Conservation (phyloP, 2,329 filamentous ascomycete genomes). For the Sphaerulina populicola region DNA sequence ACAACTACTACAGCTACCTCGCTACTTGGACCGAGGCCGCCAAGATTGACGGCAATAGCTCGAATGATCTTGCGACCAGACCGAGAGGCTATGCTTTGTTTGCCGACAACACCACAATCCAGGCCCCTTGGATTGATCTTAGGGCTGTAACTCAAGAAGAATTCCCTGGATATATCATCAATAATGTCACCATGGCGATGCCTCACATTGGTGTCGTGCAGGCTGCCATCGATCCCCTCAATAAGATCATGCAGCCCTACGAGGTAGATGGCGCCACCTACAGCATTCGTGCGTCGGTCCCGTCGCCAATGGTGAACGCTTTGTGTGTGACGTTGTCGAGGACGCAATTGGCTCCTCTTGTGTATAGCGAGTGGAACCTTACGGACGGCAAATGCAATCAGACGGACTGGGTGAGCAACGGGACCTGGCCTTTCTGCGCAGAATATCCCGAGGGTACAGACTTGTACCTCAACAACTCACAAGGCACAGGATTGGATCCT, state of each 20-base stretch:
- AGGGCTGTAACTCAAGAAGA: slow-evolving; percentile 46
- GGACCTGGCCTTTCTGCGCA: slow-evolving; percentile 9
- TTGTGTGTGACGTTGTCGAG: slow-evolving; percentile 59
- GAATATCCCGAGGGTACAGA: slow-evolving; percentile 8
- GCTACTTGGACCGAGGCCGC: slow-evolving; percentile 45
- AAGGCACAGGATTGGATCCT: slow-evolving; percentile 4
- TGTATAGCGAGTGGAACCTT: slow-evolving; percentile 55
- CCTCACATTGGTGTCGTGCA: slow-evolving; percentile 62
- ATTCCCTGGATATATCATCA: slow-evolving; percentile 38
- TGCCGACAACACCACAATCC: slow-evolving; percentile 64
- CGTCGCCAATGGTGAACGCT: slow-evolving; percentile 63
- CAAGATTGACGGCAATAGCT: slow-evolving; percentile 38
- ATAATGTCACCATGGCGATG: slow-evolving; percentile 70
- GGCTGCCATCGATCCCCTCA: slow-evolving; percentile 54
- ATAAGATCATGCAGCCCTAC: slow-evolving; percentile 61
- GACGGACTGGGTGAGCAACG: slow-evolving; percentile 5
- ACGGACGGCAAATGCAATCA: slow-evolving; percentile 3
- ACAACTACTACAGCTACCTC: slow-evolving; percentile 56
- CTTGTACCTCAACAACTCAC: slow-evolving; percentile 14
- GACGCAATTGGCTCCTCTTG: slow-evolving; percentile 53
- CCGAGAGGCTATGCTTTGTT: slow-evolving; percentile 56
- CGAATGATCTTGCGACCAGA: slow-evolving; percentile 40
- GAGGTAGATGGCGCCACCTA: slow-evolving; percentile 58
- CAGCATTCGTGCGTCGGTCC: slow-evolving; percentile 57
- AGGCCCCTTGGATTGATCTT: slow-evolving; percentile 59